phyloP scores from a whole-genome alignment of 202 grass and related monocot genomes.

The Cymbopogon flexuosus region DNA sequence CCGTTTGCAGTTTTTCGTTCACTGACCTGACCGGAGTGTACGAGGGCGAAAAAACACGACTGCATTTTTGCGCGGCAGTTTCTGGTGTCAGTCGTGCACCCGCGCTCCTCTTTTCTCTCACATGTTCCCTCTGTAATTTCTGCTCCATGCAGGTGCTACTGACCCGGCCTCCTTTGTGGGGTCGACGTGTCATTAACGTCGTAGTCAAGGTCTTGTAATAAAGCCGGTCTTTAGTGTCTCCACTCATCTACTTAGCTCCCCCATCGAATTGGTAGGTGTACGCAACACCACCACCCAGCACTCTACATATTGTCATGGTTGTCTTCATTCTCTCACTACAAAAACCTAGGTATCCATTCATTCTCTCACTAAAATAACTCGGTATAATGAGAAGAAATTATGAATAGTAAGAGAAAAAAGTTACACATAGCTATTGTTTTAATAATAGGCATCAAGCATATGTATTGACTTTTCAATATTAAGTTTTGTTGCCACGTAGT shows the following conservation, averaged over 20 bases:
- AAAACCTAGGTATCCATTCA: no score
- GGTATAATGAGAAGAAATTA: neutral
- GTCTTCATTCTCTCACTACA: neutral
- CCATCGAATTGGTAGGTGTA: neutral
- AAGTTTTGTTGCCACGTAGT: no score
- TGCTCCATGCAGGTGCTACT: no score
- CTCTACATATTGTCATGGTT: neutral
- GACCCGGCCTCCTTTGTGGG: no score
- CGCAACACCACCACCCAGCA: neutral
- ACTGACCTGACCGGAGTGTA: neutral
- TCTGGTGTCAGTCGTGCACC: neutral
- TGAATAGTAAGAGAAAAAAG: neutral
- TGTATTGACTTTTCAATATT: no score
- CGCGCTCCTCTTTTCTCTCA: no score
- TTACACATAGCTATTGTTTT: no score
- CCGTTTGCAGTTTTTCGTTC: no score
- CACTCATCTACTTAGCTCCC: neutral
- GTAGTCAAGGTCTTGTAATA: neutral
- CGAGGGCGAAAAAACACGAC: neutral
- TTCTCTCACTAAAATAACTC: no score
- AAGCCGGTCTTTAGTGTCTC: constrained; percentile 3
- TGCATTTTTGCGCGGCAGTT: neutral
- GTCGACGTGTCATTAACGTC: no score
- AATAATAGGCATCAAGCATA: no score
- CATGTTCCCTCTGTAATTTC: neutral